phyloP scores from a whole-genome alignment of 2,329 filamentous ascomycete genomes.

The Venturia oleaginea region DNA sequence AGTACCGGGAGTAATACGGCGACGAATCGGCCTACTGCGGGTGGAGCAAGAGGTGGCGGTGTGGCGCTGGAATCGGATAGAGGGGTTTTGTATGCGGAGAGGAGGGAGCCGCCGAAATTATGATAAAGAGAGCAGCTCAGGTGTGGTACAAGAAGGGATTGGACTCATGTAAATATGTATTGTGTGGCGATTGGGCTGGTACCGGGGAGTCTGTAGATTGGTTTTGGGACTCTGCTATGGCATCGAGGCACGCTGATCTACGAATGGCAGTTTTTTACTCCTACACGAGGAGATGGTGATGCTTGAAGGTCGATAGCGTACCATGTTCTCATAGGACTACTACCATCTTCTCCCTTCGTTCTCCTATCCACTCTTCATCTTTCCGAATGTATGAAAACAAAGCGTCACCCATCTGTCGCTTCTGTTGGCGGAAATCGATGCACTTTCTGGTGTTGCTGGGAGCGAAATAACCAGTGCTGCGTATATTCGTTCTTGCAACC shows the following conservation, averaged over 20 bases:
- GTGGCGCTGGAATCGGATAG: background rate
- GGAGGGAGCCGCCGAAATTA: constrained; percentile 7
- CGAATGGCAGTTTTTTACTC: background rate
- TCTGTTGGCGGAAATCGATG: too few species aligned
- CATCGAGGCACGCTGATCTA: background rate
- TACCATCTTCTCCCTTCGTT: too few species aligned
- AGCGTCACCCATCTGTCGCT: too few species aligned
- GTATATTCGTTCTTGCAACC: too few species aligned
- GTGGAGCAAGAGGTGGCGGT: background rate
- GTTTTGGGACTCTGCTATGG: background rate
- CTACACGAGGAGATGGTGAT: too few species aligned
- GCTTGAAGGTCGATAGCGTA: too few species aligned
- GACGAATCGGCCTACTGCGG: background rate
- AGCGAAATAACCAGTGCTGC: too few species aligned
- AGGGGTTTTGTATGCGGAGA: background rate
- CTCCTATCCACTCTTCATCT: too few species aligned
- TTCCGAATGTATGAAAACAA: too few species aligned
- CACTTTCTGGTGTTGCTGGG: too few species aligned
- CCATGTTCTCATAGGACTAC: too few species aligned
- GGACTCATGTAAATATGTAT: background rate
- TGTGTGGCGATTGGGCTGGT: background rate
- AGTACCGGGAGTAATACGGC: background rate
- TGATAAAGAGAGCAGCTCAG: background rate
- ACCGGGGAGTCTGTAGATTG: background rate
- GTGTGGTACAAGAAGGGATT: background rate